Evolutionary conservation across 106 monocot genomes (phyloP).

Genomic region (Triglochin maritima): DNA sequence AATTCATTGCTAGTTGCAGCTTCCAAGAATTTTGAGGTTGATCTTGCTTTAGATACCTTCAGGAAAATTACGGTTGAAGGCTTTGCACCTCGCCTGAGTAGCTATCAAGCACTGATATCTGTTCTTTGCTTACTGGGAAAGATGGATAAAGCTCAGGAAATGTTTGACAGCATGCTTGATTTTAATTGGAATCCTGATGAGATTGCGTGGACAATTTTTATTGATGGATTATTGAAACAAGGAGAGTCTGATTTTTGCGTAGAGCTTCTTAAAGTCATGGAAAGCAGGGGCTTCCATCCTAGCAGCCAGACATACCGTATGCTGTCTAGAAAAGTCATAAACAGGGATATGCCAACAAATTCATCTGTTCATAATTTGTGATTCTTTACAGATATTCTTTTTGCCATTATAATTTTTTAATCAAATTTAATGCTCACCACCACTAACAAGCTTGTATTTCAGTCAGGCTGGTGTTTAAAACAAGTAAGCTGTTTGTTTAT

Average conservation of each 20-base stretch:
- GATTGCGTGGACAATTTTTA: slow-evolving; percentile 76
- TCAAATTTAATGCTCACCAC: no score
- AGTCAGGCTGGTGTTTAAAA: no score
- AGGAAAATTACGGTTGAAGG: slow-evolving; percentile 29
- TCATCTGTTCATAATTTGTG: neutral
- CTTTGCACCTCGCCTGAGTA: slow-evolving; percentile 29
- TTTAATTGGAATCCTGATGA: slow-evolving; percentile 79
- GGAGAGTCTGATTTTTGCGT: slow-evolving; percentile 42
- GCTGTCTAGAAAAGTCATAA: slow-evolving; percentile 29
- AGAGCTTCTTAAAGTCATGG: slow-evolving; percentile 69
- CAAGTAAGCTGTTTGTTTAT: no score
- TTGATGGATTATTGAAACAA: slow-evolving; percentile 66
- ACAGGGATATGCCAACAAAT: slow-evolving; percentile 4
- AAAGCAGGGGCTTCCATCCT: slow-evolving; percentile 33
- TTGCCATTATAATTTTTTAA: no score
- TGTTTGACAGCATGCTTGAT: slow-evolving; percentile 54
- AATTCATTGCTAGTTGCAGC: slow-evolving; percentile 32
- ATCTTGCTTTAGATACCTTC: slow-evolving; percentile 50
- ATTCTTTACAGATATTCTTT: no score
- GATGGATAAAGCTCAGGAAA: slow-evolving; percentile 32
- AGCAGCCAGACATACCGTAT: slow-evolving; percentile 33
- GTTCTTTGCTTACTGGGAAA: slow-evolving; percentile 49
- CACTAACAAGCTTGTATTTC: no score
- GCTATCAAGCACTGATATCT: slow-evolving; percentile 55
- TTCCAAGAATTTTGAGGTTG: slow-evolving; percentile 36